Base-by-base conservation (phyloP, 75 land plant species). In the Selaginella moellendorffii region DNA sequence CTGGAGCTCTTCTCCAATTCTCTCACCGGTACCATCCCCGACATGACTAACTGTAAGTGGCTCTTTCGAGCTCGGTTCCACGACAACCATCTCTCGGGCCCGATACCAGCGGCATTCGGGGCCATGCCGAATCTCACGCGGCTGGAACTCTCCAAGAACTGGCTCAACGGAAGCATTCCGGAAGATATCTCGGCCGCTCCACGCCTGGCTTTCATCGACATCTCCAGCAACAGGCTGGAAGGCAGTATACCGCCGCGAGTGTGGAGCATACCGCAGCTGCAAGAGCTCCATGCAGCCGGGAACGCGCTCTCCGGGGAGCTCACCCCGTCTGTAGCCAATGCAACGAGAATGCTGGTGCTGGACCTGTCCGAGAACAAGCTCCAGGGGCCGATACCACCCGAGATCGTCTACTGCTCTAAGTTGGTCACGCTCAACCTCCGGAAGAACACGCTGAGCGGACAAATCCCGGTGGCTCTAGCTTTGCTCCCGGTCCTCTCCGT, bases 91-190 rank as follows among this genome's bases (percentile, higher is more conserved):
- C 79, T 91, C 54, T 77, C 80, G 0, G 97, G 93, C 24, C 0
- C 68, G 27, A 74, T 91, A 22, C 78, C 88, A 0, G 54, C 60
- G 0, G 75, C 78, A 52, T 70, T 87, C 36, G 77, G 75, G 12
- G 56, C 63, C 46, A 63, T 80, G 26, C 51, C 61, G 12, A 42
- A 70, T 54, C 76, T 91, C 19, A 54, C 18, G 26, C 71, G 69
- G 52, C 71, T 91, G 53, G 90, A 91, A 67, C 77, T 91, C 68
- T 83, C 86, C 29, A 2, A 72, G 24, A 88, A 88, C 63, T 79
- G 87, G 56, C 77, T 79, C 67, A 64, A 68, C 42, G 87, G 87
- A 68, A 26, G 63, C 0, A 65, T 90, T 28, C 29, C 61, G 1
- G 68, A 71, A 24, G 30, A 27, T 2, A 68, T 90, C 10, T 90